Base-by-base conservation (phyloP, 2,329 filamentous ascomycete species). In the Stenocarpella maydis region DNA sequence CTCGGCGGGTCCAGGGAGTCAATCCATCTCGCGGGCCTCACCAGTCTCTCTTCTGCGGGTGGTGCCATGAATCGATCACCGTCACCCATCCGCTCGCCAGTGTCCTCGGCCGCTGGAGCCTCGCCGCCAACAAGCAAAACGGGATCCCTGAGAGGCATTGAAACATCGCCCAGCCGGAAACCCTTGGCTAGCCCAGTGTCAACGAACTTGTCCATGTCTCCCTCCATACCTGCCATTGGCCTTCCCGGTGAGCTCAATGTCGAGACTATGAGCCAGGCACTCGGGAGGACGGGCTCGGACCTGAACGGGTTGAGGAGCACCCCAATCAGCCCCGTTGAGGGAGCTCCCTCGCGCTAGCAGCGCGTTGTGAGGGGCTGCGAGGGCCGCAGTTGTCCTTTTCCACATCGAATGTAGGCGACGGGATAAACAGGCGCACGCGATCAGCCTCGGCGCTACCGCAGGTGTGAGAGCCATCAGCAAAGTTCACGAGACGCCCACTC, bases 241-340 rank as follows among this genome's bases (percentile, higher is more conserved):
- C 45, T 67, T 26, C 58, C 52, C 24, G 88, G 90, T 31, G 95
- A 97, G 72, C 83, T 98, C 70, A 94, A 92, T 70, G 92, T 98
- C 73, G 94, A 98, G 84, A 98, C 95, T 4, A 97, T 98, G 95
- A 87, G 91, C 65, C 94, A 98, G 80, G 95, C 94, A 19, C 83
- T 98, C 76, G 86, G 92, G 77, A 91, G 93, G 79, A 97, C 94
- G 17, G 93, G 90, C 53, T 97, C 94, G 80, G 89, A 98, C 77
- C 82, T 98, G 69, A 84, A 84, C 73, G 82, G 80, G 58, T 77
- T 84, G 58, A 82, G 86, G 71, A 90, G 88, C 79, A 81, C 83
- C 64, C 87, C 88, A 4, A 80, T 84, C 41, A 91, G 88, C 75
- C 89, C 89, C 1, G 81, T 88, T 39, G 86, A 88, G 54, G 65